These are phyloP conservation scores for Discostella pseudostelligera DNA, from an alignment of 108 stramenopile genomes.

Conservation along the genomic window DNA sequence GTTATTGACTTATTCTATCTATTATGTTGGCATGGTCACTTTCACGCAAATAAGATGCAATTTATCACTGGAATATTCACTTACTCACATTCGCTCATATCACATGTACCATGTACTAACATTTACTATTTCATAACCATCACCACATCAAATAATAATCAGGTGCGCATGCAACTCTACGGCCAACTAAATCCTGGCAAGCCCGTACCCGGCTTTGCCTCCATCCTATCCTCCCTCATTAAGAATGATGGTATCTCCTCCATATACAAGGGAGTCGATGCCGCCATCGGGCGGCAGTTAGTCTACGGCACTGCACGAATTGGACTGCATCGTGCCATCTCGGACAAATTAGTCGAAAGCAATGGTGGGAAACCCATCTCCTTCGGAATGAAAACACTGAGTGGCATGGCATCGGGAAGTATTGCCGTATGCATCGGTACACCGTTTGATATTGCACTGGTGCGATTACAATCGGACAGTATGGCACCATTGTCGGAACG, in stretches of 20 bases:
- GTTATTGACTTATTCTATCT: too few relatives aligned
- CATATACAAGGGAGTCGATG: slow-evolving; percentile 94
- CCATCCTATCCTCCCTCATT: slow-evolving; percentile 77
- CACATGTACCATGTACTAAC: too few relatives aligned
- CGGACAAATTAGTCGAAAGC: slow-evolving; percentile 74
- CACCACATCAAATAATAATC: neutral
- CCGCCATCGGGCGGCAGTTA: slow-evolving; percentile 95
- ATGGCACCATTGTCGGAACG: slow-evolving; percentile 89
- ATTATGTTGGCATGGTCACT: too few relatives aligned
- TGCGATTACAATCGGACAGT: slow-evolving; percentile 93
- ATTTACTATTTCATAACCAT: too few relatives aligned
- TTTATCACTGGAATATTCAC: too few relatives aligned
- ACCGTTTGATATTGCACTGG: slow-evolving; percentile 97
- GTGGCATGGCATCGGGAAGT: slow-evolving; percentile 92
- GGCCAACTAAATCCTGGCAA: slow-evolving; percentile 92
- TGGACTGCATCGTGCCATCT: slow-evolving; percentile 95
- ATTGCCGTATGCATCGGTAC: slow-evolving; percentile 97
- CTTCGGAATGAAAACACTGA: slow-evolving; percentile 85
- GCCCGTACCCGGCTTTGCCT: slow-evolving; percentile 69
- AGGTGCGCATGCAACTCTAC: slow-evolving; percentile 89
- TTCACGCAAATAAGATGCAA: too few relatives aligned
- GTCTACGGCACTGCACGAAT: slow-evolving; percentile 99
- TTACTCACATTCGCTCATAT: too few relatives aligned
- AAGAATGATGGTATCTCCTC: slow-evolving; percentile 72
- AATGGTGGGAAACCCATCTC: slow-evolving; percentile 87